Conservation (phyloP, 2,329 filamentous ascomycete species). For the Nemania diffusa region DNA sequence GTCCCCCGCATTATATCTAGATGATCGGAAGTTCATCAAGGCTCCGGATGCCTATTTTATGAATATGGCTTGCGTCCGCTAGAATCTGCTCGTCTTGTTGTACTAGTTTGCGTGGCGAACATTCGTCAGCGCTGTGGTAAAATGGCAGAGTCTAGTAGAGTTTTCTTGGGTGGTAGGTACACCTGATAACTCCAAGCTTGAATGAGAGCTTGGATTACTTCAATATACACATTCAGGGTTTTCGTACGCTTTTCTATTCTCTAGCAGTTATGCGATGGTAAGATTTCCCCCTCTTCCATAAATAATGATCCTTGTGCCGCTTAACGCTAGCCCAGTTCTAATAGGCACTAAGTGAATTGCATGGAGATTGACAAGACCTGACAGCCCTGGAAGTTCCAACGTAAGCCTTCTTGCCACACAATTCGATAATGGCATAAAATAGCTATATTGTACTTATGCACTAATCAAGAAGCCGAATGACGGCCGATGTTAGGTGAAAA, state of each 20-base stretch:
- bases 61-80: neutral
- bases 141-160: neutral
- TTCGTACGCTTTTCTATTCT: neutral
- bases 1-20: conserved; percentile 11
- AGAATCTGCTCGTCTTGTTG: neutral
- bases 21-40: neutral
- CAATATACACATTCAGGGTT: neutral
- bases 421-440: conserved; percentile 27
- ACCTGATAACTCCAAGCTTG: neutral
- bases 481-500: conserved; percentile 40
- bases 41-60: conserved; percentile 4
- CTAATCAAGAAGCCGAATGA: conserved; percentile 43
- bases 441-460: conserved; percentile 37
- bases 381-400: neutral
- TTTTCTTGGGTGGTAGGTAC: neutral
- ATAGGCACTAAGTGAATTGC: conserved; percentile 1
- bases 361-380: neutral
- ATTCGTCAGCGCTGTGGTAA: neutral
- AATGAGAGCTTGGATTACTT: neutral
- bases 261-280: neutral
- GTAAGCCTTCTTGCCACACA: conserved; percentile 5
- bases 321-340: neutral
- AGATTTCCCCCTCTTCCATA: neutral
- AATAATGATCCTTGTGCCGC: neutral
- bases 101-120: conserved; percentile 10